Percentiles rank a stretch among this genome's conserved stretches.
These are phyloP conservation scores for Hibiscus tridactylites DNA, from an alignment of 345 rosid genomes.

Conservation along the genomic window DNA sequence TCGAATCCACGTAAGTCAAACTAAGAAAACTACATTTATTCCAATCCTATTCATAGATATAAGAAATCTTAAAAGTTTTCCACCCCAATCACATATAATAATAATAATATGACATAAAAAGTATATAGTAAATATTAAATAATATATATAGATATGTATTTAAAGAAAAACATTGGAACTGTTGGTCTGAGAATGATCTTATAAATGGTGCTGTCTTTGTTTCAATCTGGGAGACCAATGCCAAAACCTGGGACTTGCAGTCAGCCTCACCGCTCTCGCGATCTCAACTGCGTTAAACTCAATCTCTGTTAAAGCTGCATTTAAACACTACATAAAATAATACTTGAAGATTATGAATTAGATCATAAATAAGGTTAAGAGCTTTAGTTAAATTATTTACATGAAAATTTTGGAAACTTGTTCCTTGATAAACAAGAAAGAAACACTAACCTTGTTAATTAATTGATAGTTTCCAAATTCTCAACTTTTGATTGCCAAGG, in stretches of 20 bases:
- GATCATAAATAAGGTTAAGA: neutral
- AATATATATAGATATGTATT: no score
- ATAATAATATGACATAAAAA: neutral
- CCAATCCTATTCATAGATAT: neutral
- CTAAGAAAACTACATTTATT: neutral
- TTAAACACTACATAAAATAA: neutral
- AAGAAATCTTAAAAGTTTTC: neutral
- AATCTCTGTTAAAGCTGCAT: neutral
- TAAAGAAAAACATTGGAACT: neutral
- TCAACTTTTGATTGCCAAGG: slow-evolving; percentile 33
- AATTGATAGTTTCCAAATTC: slow-evolving; percentile 23
- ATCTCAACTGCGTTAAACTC: neutral
- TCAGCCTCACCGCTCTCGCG: neutral
- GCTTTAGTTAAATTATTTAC: neutral
- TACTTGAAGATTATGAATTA: neutral
- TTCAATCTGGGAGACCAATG: neutral
- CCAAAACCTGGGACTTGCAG: neutral
- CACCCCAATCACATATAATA: neutral
- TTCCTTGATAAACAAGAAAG: neutral
- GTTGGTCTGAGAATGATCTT: neutral
- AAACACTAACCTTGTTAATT: slow-evolving; percentile 28
- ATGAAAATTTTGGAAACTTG: neutral
- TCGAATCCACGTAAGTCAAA: no score
- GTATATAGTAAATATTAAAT: neutral
- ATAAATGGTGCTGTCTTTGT: neutral